These are phyloP conservation scores for Babesia ovis DNA, from an alignment of 169 alveolate genomes.

Conservation along the genomic window DNA sequence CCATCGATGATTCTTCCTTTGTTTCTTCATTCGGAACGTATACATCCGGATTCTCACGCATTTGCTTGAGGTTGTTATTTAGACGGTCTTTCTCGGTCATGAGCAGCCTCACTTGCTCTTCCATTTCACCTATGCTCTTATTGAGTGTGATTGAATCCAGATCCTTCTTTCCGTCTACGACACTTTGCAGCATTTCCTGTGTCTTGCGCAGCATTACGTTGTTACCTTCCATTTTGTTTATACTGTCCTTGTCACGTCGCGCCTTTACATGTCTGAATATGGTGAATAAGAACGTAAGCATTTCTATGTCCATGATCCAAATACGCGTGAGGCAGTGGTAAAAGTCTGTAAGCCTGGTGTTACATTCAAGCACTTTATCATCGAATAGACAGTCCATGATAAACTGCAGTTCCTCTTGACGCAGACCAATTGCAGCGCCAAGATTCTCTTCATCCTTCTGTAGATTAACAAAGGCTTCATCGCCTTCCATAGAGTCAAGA, in stretches of 20 bases:
- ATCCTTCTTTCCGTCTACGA: constrained; percentile 4
- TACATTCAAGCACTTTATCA: constrained; percentile 23
- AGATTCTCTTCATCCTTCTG: constrained; percentile 9
- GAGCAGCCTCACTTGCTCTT: neutral
- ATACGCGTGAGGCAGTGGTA: constrained; percentile 42
- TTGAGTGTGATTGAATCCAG: neutral
- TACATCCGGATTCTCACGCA: constrained; percentile 18
- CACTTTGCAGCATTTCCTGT: constrained; percentile 19
- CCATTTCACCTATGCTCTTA: neutral
- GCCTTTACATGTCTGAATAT: constrained; percentile 28
- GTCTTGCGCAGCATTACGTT: constrained; percentile 23
- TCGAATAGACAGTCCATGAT: constrained; percentile 47
- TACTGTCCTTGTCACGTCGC: constrained; percentile 25
- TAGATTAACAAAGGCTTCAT: neutral
- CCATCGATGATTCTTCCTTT: neutral
- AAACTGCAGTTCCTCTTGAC: constrained; percentile 31
- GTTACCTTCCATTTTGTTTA: neutral
- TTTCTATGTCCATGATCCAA: constrained; percentile 34
- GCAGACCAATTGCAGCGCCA: constrained; percentile 4
- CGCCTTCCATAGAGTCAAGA: constrained; percentile 13
- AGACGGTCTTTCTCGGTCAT: neutral
- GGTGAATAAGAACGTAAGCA: constrained; percentile 23
- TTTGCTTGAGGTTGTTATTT: neutral
- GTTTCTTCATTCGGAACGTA: neutral
- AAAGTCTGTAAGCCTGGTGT: constrained; percentile 25